These are phyloP conservation scores for Berkeleyomyces rouxiae DNA, from an alignment of 2,329 filamentous ascomycete genomes.

Conservation along the genomic window DNA sequence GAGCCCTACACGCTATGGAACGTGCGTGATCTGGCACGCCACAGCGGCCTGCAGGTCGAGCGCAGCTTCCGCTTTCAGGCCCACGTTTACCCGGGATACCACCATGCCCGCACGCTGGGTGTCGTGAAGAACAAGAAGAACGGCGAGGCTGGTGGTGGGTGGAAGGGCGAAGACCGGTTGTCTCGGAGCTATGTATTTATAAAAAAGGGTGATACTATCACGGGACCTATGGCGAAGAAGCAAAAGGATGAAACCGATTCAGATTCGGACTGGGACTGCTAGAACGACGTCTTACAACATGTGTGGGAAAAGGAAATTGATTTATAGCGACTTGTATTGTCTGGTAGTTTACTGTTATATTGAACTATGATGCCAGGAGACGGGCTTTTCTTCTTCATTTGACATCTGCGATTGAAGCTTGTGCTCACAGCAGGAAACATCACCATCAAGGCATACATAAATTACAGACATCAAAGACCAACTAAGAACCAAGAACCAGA, in stretches of 20 bases:
- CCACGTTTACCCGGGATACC: constrained; percentile 54
- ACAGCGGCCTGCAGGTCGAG: constrained; percentile 53
- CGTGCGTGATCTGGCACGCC: constrained; percentile 67
- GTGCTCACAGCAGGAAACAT: too few relatives aligned
- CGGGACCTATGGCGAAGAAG: constrained; percentile 19
- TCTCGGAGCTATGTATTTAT: constrained; percentile 47
- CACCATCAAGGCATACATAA: too few relatives aligned
- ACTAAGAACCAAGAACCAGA: too few relatives aligned
- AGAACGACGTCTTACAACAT: neutral
- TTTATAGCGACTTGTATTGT: neutral
- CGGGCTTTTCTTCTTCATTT: too few relatives aligned
- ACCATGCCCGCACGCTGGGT: constrained; percentile 56
- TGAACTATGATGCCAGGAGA: neutral
- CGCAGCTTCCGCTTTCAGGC: constrained; percentile 54
- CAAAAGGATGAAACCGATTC: constrained; percentile 21
- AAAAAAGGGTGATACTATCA: constrained; percentile 34
- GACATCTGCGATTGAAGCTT: too few relatives aligned
- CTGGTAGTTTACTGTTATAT: neutral
- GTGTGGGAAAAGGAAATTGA: neutral
- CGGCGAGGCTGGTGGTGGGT: constrained; percentile 28
- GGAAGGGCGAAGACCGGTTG: constrained; percentile 27
- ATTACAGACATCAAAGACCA: too few relatives aligned
- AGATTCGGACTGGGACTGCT: constrained; percentile 13
- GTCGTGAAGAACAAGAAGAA: constrained; percentile 33
- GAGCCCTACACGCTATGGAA: constrained; percentile 96